phyloP scores from a whole-genome alignment of 768 basidiomycete genomes.

The Floccularia luteovirens region DNA sequence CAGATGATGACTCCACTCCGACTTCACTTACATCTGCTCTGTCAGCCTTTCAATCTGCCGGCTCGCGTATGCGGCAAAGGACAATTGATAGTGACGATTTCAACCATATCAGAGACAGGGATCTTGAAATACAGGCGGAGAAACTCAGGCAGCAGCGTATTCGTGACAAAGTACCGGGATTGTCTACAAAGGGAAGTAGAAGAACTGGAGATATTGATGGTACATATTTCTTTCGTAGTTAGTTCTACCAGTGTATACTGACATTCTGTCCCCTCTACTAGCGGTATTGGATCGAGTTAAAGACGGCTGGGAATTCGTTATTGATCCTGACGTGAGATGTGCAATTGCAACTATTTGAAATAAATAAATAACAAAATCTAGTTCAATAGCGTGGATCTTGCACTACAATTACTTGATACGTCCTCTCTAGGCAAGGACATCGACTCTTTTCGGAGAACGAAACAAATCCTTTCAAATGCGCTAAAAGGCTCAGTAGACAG shows the following conservation, averaged over 20 bases:
- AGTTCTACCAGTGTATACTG: background rate
- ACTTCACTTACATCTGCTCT: slow-evolving; percentile 47
- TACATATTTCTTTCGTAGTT: slow-evolving; percentile 21
- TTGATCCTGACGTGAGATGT: slow-evolving; percentile 64
- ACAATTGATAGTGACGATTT: slow-evolving; percentile 44
- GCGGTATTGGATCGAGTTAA: slow-evolving; percentile 81
- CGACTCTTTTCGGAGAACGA: slow-evolving; percentile 69
- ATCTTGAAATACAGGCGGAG: slow-evolving; percentile 57
- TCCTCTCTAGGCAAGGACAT: slow-evolving; percentile 68
- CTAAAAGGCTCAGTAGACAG: slow-evolving; percentile 87
- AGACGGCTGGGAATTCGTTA: slow-evolving; percentile 87
- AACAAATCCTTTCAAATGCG: slow-evolving; percentile 69
- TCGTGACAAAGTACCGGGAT: slow-evolving; percentile 57
- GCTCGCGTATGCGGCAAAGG: slow-evolving; percentile 46
- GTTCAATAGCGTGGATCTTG: slow-evolving; percentile 94
- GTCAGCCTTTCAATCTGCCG: slow-evolving; percentile 66
- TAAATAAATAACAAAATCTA: slow-evolving; percentile 18
- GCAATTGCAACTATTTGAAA: slow-evolving; percentile 3
- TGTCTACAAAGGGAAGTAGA: slow-evolving; percentile 41
- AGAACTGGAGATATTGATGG: slow-evolving; percentile 83
- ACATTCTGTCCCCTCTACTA: slow-evolving; percentile 17
- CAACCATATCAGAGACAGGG: slow-evolving; percentile 50
- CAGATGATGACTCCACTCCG: slow-evolving; percentile 32
- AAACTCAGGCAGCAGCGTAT: slow-evolving; percentile 62
- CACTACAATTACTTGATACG: slow-evolving; percentile 80